A percentile compares a stretch with the other conserved stretches of the same genome.
These are phyloP conservation scores for Sporothrix euskadiensis DNA, from an alignment of 2,329 filamentous ascomycete genomes.

Conservation along the genomic window DNA sequence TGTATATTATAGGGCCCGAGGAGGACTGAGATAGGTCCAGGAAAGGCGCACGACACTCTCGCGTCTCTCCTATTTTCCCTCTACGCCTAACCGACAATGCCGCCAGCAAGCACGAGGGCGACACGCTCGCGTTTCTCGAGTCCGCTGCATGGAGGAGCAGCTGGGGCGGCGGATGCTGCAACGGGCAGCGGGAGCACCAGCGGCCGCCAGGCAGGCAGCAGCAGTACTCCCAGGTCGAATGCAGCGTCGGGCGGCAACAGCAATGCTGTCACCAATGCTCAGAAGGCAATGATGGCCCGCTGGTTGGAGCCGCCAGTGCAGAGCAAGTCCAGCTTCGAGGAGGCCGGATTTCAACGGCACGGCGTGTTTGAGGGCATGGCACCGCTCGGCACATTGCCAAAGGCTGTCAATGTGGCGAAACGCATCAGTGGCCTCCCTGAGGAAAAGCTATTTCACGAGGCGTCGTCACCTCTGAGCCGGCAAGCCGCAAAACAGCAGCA, in stretches of 20 bases:
- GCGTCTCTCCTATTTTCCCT: not conserved
- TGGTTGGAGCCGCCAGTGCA: constrained; percentile 62
- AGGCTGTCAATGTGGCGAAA: constrained; percentile 58
- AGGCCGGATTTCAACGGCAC: constrained; percentile 70
- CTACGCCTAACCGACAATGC: constrained; percentile 29
- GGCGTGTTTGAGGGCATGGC: constrained; percentile 84
- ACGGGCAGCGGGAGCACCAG: constrained; percentile 22
- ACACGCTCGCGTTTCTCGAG: constrained; percentile 60
- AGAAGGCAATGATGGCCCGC: constrained; percentile 54
- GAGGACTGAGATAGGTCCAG: not conserved
- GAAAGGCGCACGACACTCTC: not conserved
- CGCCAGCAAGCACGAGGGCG: constrained; percentile 48
- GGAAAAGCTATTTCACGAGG: constrained; percentile 28
- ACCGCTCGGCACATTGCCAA: constrained; percentile 72
- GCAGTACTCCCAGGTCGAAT: constrained; percentile 17
- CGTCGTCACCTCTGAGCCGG: not conserved
- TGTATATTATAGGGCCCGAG: not conserved
- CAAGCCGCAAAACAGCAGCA: constrained; percentile 21
- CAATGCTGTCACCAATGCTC: constrained; percentile 39
- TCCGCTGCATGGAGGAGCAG: constrained; percentile 43
- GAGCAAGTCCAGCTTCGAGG: constrained; percentile 72
- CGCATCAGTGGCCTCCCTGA: constrained; percentile 30
- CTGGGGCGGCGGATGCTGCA: constrained; percentile 30
- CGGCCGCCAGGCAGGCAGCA: not conserved
- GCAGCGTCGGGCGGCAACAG: constrained; percentile 32